Evolutionary conservation across 1,139 yeast species (phyloP).

Genomic region (Dujonia santamariae): DNA sequence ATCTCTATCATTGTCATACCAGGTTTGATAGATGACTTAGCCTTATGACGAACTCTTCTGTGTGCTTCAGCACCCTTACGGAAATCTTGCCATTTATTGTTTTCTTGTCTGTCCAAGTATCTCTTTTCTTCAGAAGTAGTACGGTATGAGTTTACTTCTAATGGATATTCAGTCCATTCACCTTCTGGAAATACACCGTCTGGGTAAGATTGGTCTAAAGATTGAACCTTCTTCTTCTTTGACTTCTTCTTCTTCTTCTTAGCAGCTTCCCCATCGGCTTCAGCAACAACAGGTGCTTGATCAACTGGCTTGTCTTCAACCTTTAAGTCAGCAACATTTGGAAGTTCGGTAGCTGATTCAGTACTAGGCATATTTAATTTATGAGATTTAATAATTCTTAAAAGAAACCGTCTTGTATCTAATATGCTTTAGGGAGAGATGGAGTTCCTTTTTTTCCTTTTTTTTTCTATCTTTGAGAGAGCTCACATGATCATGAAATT

Average conservation of each 20-base stretch:
- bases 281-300: constrained; percentile 25
- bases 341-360: neutral
- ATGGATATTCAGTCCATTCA: constrained; percentile 72
- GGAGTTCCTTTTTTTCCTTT: too few species aligned
- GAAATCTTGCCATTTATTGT: constrained; percentile 75
- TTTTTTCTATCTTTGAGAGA: too few species aligned
- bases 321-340: constrained; percentile 1
- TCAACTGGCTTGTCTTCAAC: constrained; percentile 22
- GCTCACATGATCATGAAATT: too few species aligned
- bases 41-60: constrained; percentile 82
- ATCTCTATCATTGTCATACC: constrained; percentile 92
- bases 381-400: too few species aligned
- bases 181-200: constrained; percentile 84
- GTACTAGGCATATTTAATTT: too few species aligned
- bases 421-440: too few species aligned
- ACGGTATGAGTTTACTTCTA: constrained; percentile 71
- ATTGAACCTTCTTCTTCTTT: constrained; percentile 45
- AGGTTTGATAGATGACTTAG: constrained; percentile 72
- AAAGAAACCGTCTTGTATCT: too few species aligned
- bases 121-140: constrained; percentile 86
- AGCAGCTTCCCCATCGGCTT: constrained; percentile 12
- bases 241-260: constrained; percentile 45
- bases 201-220: constrained; percentile 67
- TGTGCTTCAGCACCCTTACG: constrained; percentile 97
- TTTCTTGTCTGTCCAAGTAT: constrained; percentile 66